Evolutionary conservation across 2,329 filamentous ascomycete genomes (phyloP).

Genomic region (Epichloe hybrida): DNA sequence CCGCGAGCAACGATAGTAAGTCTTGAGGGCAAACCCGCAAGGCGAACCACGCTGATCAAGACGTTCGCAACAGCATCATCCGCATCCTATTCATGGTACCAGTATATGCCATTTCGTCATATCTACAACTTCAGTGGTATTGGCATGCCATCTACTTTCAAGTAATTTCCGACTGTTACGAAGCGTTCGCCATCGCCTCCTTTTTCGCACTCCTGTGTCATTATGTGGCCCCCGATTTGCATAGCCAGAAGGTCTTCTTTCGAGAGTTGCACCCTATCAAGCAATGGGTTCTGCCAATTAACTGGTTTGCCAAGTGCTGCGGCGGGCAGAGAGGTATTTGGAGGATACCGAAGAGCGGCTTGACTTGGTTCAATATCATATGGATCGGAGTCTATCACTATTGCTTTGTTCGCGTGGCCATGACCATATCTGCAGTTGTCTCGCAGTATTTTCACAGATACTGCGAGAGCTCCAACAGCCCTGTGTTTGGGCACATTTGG

Average conservation of each 20-base stretch:
- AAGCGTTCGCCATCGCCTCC: slow-evolving; percentile 75
- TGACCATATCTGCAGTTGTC: slow-evolving; percentile 65
- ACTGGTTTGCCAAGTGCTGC: slow-evolving; percentile 56
- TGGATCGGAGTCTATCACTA: slow-evolving; percentile 80
- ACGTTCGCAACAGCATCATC: slow-evolving; percentile 47
- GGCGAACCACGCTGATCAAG: neutral
- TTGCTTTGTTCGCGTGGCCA: slow-evolving; percentile 65
- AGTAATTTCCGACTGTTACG: slow-evolving; percentile 73
- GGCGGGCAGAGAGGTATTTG: slow-evolving; percentile 56
- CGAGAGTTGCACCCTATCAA: slow-evolving; percentile 49
- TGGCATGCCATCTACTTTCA: slow-evolving; percentile 68
- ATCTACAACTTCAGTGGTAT: slow-evolving; percentile 62
- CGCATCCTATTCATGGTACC: slow-evolving; percentile 83
- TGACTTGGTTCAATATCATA: slow-evolving; percentile 85
- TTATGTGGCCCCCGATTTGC: slow-evolving; percentile 64
- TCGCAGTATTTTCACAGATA: slow-evolving; percentile 57
- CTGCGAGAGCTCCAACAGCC: slow-evolving; percentile 66
- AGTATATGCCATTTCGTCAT: slow-evolving; percentile 62
- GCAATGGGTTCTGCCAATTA: slow-evolving; percentile 64
- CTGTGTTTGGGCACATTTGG: slow-evolving; percentile 76
- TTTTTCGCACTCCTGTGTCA: slow-evolving; percentile 77
- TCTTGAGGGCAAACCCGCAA: neutral
- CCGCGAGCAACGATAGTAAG: slow-evolving; percentile 43
- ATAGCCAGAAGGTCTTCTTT: slow-evolving; percentile 74
- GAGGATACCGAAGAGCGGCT: slow-evolving; percentile 62